These are phyloP conservation scores for Multifurca ochricompacta DNA, from an alignment of 768 basidiomycete species.

Conservation along the genomic window DNA sequence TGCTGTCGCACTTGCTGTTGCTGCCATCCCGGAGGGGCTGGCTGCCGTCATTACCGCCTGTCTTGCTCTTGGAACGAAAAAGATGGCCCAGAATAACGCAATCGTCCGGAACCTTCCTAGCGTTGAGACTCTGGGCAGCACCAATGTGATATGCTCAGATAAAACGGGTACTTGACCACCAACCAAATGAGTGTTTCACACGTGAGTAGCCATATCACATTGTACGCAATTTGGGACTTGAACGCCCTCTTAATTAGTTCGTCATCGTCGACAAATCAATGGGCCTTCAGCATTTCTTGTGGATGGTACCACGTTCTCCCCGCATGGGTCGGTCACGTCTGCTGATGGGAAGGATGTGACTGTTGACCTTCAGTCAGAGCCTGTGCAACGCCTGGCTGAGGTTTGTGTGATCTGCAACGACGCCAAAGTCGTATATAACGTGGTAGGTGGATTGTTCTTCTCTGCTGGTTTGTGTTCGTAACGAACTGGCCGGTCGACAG, in stretches of 20 bases:
- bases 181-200: slow-evolving; percentile 95
- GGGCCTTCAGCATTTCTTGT: slow-evolving; percentile 64
- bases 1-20: slow-evolving; percentile 96
- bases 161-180: slow-evolving; percentile 97
- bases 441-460: slow-evolving; percentile 36
- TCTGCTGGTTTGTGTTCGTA: slow-evolving; percentile 6
- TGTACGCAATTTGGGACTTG: neutral
- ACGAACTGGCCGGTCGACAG: slow-evolving; percentile 32
- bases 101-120: slow-evolving; percentile 95
- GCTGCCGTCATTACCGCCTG: slow-evolving; percentile 98
- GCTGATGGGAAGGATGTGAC: slow-evolving; percentile 52
- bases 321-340: slow-evolving; percentile 63
- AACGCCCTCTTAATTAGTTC: slow-evolving; percentile 43
- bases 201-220: slow-evolving; percentile 32
- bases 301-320: slow-evolving; percentile 90
- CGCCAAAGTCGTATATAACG: slow-evolving; percentile 78
- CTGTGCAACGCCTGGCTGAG: slow-evolving; percentile 80
- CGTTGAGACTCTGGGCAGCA: slow-evolving; percentile 96
- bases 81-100: slow-evolving; percentile 98
- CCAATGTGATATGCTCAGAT: slow-evolving; percentile 97
- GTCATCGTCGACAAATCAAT: slow-evolving; percentile 53
- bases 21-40: slow-evolving; percentile 97
- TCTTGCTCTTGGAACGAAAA: slow-evolving; percentile 93
- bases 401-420: slow-evolving; percentile 95
- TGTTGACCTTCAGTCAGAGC: slow-evolving; percentile 55